Conservation (phyloP, 179 eudicot genomes). For the Gypsophila paniculata region DNA sequence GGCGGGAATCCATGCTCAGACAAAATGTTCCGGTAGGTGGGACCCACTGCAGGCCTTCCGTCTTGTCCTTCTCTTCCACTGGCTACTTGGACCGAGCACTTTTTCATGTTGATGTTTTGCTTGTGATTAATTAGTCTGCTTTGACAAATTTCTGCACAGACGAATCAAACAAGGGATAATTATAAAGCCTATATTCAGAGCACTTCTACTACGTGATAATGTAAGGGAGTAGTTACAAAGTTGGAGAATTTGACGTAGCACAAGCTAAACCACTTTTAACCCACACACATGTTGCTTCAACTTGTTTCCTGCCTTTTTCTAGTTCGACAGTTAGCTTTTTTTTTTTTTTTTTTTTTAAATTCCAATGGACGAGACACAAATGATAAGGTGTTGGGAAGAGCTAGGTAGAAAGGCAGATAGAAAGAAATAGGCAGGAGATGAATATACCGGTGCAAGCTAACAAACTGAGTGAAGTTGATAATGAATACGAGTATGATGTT, state of each 20-base stretch:
- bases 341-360: slow-evolving; percentile 9
- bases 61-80: slow-evolving; percentile 59
- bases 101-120: slow-evolving; percentile 37
- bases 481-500: neutral
- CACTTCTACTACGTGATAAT: neutral
- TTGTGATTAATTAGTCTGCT: neutral
- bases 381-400: no score
- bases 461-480: slow-evolving; percentile 12
- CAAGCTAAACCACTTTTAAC: neutral
- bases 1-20: slow-evolving; percentile 65
- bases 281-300: slow-evolving; percentile 15
- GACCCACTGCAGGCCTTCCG: slow-evolving; percentile 70
- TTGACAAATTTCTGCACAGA: neutral
- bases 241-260: neutral
- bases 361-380: neutral
- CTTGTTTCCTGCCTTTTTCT: slow-evolving; percentile 8
- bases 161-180: neutral
- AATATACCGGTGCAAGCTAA: no score
- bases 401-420: neutral
- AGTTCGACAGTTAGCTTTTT: no score
- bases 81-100: slow-evolving; percentile 58
- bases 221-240: slow-evolving; percentile 14
- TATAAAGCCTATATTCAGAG: neutral
- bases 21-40: slow-evolving; percentile 58
- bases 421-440: neutral